Evolutionary conservation across 208 protist genomes (phyloP), one percentile per base, ranked within the genome.

Genomic region (Phytomonas sp.): DNA sequence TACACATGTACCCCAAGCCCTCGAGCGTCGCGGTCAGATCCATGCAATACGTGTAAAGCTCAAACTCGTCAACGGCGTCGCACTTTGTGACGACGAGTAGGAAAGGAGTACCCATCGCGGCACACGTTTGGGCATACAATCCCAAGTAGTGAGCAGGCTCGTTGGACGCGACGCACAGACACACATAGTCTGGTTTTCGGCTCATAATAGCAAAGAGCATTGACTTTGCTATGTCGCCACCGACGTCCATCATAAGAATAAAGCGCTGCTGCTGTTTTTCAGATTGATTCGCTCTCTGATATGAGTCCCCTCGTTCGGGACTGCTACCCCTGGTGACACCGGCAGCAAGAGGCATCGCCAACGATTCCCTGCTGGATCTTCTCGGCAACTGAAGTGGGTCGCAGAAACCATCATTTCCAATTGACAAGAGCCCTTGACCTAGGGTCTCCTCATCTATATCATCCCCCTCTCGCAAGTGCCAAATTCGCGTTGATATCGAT

Each of bases 81-180:
- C 94, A 76, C 78, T 98, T 98, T 1, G 97, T 99, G 7, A 99
- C 71, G 34, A 97, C 90, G 33, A 98, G 73, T 65, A 95, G 87
- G 20, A 98, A 85, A 3, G 95, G 91, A 29, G 98, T 85, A 26
- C 90, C 76, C 63, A 99, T 80, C 40, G 97, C 94, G 6, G 97
- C 70, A 37, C 93, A 95, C n/a, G 98, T 75, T 40, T 90, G 84
- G 9, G 98, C 81, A 74, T 98, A 98, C 63, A 98, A 73, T 23
- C 61, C 60, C 32, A 74, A 66, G 37, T 70, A 73, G 20, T 62
- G 73, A 8, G 81, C 67, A 51, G 72, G 60, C 11, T 46, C 40
- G 56, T 85, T 80, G 32, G 85, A 80, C 65, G 83, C 75, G 46
- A 89, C 72, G 74, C 85, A 92, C 56, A 92, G 68, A 62, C 86